Base-by-base conservation (phyloP, 768 basidiomycete species). In the Lactifluus rugatus region DNA sequence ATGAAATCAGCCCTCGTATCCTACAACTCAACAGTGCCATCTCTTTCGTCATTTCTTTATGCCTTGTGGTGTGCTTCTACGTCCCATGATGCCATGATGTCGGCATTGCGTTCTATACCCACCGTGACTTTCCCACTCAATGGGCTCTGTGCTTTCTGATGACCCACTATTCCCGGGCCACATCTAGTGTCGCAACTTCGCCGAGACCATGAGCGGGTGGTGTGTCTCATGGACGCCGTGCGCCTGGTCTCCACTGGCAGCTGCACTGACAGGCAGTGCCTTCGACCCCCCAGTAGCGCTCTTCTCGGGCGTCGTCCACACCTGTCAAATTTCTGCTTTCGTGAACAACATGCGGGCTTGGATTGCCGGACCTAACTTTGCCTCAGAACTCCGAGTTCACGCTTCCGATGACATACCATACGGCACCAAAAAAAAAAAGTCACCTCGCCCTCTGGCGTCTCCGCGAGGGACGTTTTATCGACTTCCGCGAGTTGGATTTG, bases 181-280 rank as follows among this genome's bases (percentile, higher is more conserved):
- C 48, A 32, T 57, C 4, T 57, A 49, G 56, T 51, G 56, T 31
- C 26, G 56, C 56, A 45, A 28, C 13, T 23, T 34, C 17, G 32
- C 19, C 11, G 42, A 57, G 56, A 57, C 56, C n/a, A 21, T 37
- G 31, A 57, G 45, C n/a, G 56, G 56, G 14, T 46, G 56, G 48
- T 32, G 49, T 11, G 49, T 44, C 25, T 51, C 48, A 0, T 57
- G 56, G 56, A 51, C 32, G 5, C 48, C 23, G 4, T 36, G 42
- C 32, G 56, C 45, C 23, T 50, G 26, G 42, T 57, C 56, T 26
- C 49, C 49, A n/a, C n/a, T n/a, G n/a, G n/a, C n/a, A 0, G 23
- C 56, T n/a, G 48, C 48, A n/a, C n/a, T n/a, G n/a, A n/a, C n/a
- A 3, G 36, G 36, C 9, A 39, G 37, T 32, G 3, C 16, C 23